These are phyloP conservation scores for Eucalyptus microcorys DNA, from an alignment of 345 rosid genomes.

Conservation along the genomic window DNA sequence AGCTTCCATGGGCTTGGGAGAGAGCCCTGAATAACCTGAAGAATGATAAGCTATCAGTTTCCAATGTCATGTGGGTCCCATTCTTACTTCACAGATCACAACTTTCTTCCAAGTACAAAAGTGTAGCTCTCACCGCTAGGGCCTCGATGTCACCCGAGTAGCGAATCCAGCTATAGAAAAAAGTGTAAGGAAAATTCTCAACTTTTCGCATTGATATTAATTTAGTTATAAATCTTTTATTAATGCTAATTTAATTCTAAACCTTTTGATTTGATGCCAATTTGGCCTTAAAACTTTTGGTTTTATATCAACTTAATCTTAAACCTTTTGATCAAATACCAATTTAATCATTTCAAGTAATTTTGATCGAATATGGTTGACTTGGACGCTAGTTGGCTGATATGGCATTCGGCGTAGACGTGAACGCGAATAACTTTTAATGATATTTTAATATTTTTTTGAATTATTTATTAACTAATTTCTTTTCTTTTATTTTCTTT, in stretches of 20 bases:
- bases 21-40: background rate
- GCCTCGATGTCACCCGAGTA: no score
- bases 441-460: no score
- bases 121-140: rapidly evolving
- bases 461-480: no score
- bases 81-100: background rate
- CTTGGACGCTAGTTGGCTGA: rapidly evolving
- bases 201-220: rapidly evolving
- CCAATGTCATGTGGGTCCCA: background rate
- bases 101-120: background rate
- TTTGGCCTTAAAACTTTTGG: no score
- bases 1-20: background rate
- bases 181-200: rapidly evolving
- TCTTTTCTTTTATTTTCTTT: rapidly evolving
- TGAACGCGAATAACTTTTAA: rapidly evolving
- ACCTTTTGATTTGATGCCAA: rapidly evolving
- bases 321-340: rapidly evolving
- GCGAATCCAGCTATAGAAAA: rapidly evolving
- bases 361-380: rapidly evolving
- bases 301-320: rapidly evolving
- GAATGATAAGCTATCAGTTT: no score
- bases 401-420: rapidly evolving
- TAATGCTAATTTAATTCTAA: rapidly evolving
- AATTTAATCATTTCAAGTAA: rapidly evolving
- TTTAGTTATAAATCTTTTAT: rapidly evolving